Base-by-base conservation (phyloP, 1,284 basidiomycete species). In the Fomitopsis palustris region DNA sequence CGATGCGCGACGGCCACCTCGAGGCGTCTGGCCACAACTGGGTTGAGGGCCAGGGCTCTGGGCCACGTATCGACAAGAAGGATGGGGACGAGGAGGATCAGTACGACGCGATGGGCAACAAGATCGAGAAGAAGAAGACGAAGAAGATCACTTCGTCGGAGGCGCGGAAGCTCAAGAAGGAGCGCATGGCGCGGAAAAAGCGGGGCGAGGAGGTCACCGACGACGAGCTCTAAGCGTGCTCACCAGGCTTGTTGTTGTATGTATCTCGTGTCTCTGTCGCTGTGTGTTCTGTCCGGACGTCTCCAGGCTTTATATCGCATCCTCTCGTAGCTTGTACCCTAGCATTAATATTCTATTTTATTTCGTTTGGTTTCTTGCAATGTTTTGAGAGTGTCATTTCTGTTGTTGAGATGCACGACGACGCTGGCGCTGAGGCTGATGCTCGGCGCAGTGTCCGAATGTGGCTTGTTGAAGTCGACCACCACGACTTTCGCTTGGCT, bases 1-100 rank as follows among this genome's bases (percentile, higher is more conserved):
- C 94, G 42, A 96, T 96, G 93, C 86, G 90, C 60, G 92, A 96
- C 71, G 95, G 95, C 70, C 87, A 80, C 69, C 87, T 97, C 63
- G 92, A 93, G 79, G 93, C 95, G 14, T 96, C 94, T 53, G 96
- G 96, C 64, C 96, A 98, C 84, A 95, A 96, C 84, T 96, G 93
- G 93, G 94, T 97, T 70, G 96, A 99, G 79, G 95, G 95, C 57
- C 96, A 99, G 77, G 95, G 95, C 59, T 83, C 92, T 37, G 95
- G 95, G 54, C 76, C 90, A 43, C 87, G 94, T 60, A 97, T 97
- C 68, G 95, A 96, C 84, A 92, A 94, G 85, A 86, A 85, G 72
- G 87, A 82, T 4, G 88, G 84, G 43, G 93, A 93, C 66, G 95
- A 96, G 62, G 93, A 96, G 60, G 92, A 87, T 53, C 78, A 85